Percentiles rank a stretch among this genome's conserved stretches.
phyloP scores from a whole-genome alignment of 805 yeast genomes.

The Lachancea cidri region DNA sequence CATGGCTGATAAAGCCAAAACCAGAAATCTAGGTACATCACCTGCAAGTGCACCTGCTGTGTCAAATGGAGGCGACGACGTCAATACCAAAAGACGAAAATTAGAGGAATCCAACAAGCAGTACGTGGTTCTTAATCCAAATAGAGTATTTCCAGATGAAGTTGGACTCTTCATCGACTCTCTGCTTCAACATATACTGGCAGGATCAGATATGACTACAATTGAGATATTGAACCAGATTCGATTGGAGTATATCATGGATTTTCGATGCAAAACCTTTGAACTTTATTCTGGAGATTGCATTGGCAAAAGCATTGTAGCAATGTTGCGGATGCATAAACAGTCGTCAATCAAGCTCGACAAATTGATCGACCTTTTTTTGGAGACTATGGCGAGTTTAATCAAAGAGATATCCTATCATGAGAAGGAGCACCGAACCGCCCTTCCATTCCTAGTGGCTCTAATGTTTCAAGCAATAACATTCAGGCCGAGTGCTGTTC shows the following conservation, averaged over 20 bases:
- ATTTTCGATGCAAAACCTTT: slow-evolving; percentile 15
- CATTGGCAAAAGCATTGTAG: slow-evolving; percentile 22
- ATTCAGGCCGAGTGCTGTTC: slow-evolving; percentile 61
- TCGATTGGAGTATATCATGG: slow-evolving; percentile 14
- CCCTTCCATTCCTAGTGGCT: slow-evolving; percentile 56
- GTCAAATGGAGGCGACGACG: slow-evolving; percentile 4
- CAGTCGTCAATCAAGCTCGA: slow-evolving; percentile 16
- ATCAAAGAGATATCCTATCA: slow-evolving; percentile 27
- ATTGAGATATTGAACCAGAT: slow-evolving; percentile 25
- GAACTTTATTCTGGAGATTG: slow-evolving; percentile 17
- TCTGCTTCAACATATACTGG: slow-evolving; percentile 19
- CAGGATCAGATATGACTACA: slow-evolving; percentile 24
- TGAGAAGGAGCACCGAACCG: slow-evolving; percentile 22
- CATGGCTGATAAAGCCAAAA: slow-evolving; percentile 40
- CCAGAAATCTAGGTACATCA: slow-evolving; percentile 4
- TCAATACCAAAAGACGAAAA: slow-evolving; percentile 11
- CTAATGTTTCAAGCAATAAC: slow-evolving; percentile 49
- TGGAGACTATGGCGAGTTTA: slow-evolving; percentile 24
- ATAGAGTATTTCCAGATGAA: slow-evolving; percentile 22
- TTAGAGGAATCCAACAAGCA: slow-evolving; percentile 5
- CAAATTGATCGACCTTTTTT: slow-evolving; percentile 20
- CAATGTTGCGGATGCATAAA: slow-evolving; percentile 16
- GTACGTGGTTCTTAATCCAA: slow-evolving; percentile 12
- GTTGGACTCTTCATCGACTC: slow-evolving; percentile 22
- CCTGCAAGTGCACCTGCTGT: slow-evolving; percentile 9